Conservation (phyloP, 2,329 filamentous ascomycete species). For the Trichoderma guizhouense region DNA sequence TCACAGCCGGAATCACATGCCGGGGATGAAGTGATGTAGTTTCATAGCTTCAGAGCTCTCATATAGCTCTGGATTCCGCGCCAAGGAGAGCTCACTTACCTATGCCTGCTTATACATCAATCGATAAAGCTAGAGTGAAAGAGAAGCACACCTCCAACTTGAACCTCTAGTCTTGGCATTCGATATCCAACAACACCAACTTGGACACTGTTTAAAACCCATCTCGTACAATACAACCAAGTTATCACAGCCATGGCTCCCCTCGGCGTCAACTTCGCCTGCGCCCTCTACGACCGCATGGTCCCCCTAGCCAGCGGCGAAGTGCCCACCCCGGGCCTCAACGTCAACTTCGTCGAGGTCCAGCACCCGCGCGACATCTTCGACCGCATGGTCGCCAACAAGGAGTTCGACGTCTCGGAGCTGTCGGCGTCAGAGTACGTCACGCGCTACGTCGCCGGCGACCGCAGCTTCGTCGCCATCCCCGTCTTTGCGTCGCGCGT, state of each 20-base stretch:
- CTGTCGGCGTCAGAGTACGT: conserved; percentile 7
- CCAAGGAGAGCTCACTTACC: not conserved
- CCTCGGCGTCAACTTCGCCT: conserved; percentile 9
- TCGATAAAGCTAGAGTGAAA: not conserved
- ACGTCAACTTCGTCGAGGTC: conserved; percentile 13
- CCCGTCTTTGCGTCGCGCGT: conserved; percentile 12
- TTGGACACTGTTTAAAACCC: too few species aligned
- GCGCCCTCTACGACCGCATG: conserved; percentile 15
- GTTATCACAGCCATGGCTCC: not conserved
- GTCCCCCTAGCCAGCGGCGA: conserved; percentile 3
- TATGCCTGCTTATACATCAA: not conserved
- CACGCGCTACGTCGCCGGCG: not conserved
- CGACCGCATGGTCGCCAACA: conserved; percentile 11
- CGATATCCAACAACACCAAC: not conserved
- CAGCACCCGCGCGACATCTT: conserved; percentile 16
- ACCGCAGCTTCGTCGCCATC: conserved; percentile 15
- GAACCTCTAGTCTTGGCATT: not conserved
- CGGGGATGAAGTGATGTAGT: not conserved
- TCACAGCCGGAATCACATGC: not conserved
- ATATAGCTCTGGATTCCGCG: not conserved
- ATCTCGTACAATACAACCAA: not conserved
- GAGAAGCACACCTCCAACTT: not conserved
- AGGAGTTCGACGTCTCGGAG: conserved; percentile 3
- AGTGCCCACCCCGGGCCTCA: conserved; percentile 4
- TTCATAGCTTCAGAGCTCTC: not conserved